Base-by-base conservation (phyloP, 1,139 yeast species). In the Yamadazyma kanchanaburiensis region DNA sequence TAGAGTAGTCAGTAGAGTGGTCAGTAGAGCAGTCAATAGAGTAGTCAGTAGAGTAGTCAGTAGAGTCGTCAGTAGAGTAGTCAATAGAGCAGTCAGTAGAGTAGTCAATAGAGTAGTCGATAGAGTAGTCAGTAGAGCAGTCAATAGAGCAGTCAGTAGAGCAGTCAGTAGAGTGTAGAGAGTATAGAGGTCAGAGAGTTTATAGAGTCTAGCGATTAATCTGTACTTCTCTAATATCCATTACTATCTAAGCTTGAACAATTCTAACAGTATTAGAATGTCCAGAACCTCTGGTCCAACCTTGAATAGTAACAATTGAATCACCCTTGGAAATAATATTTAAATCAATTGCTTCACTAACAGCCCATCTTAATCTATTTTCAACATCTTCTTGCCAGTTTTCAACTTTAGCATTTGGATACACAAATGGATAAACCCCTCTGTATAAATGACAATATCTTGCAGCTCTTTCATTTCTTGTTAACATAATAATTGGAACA, bases 221-320 rank as follows among this genome's bases (percentile, higher is more conserved):
- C 22, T 10, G 20, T 10, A 8, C 10, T 10, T 18, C n/a, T n/a
- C n/a, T n/a, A n/a, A n/a, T n/a, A n/a, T n/a, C n/a, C n/a, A 18
- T 18, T 8, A 7, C 7, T 7, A 8, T 10, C 20, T 65, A 68
- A 48, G 74, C 74, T 52, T 66, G 71, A 39, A 71, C 74, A 49
- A 70, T 62, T 77, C 97, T 91, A 66, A 91, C 79, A 45, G 98
- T 91, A 83, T 91, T 91, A 58, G 98, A 85, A 79, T 91, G 96
- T 60, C 98, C 99, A 45, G 89, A 76, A 70, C 98, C 98, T 64
- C 94, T 85, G 58, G 95, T 86, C 94, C 96, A 91, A 63, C 98
- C 98, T 77, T 91, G 98, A 60, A 91, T 84, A 57, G 95, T 86
- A 49, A 91, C 88, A 53, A 88, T 84, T 39, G 85, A 73, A 63